Percentiles rank a stretch among this genome's conserved stretches.
phyloP scores from a whole-genome alignment of 2,329 filamentous ascomycete genomes.

The Sodiomyces alkalinus region DNA sequence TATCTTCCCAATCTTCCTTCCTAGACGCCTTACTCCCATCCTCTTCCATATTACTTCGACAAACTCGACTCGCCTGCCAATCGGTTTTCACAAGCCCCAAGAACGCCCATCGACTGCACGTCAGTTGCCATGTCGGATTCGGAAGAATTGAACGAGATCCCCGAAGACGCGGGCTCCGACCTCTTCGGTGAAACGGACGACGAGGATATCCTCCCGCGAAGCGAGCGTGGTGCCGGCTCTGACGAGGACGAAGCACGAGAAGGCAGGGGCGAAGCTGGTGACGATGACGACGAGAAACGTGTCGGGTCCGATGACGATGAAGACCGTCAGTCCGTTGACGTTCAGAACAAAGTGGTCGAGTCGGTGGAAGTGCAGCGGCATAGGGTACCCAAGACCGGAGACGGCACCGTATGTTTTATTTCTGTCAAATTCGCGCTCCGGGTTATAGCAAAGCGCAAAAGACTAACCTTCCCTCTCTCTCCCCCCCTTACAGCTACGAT shows the following conservation, averaged over 20 bases:
- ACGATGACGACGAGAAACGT: conserved; percentile 30
- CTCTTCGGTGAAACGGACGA: conserved; percentile 47
- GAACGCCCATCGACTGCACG: too few relatives aligned
- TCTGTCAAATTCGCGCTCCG: background rate
- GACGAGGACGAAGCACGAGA: conserved; percentile 24
- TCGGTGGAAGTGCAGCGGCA: conserved; percentile 54
- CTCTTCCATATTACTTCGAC: too few relatives aligned
- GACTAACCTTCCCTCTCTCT: too few relatives aligned
- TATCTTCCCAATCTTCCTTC: too few relatives aligned
- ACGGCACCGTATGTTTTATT: conserved; percentile 42
- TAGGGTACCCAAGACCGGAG: conserved; percentile 38
- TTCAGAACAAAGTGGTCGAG: conserved; percentile 41
- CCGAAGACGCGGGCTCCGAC: conserved; percentile 42
- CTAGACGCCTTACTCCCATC: too few relatives aligned
- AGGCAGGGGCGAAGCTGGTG: conserved; percentile 13
- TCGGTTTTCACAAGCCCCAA: too few relatives aligned
- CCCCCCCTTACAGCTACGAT: conserved; percentile 39
- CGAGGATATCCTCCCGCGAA: conserved; percentile 44
- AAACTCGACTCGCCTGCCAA: too few relatives aligned
- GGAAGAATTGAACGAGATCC: conserved; percentile 33
- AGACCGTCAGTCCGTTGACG: conserved; percentile 27
- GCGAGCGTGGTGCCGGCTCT: conserved; percentile 44
- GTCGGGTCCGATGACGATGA: conserved; percentile 26
- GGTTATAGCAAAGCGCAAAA: too few relatives aligned
- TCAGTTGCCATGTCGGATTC: conserved; percentile 47